These are phyloP conservation scores for Chrysanthemum seticuspe DNA, from an alignment of 129 eudicot species.

Conservation along the genomic window DNA sequence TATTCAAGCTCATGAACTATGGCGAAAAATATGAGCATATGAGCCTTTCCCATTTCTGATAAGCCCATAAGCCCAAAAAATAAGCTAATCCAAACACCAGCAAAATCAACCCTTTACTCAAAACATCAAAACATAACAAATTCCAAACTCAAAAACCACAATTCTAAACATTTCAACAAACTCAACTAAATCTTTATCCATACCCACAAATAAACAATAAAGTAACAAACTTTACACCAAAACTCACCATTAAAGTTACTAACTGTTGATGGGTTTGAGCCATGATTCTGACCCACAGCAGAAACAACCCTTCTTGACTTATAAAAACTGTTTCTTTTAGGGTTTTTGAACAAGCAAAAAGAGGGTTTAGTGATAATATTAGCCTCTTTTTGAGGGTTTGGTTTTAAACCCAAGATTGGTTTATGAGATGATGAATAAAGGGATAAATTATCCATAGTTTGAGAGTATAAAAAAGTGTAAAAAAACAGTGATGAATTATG, in stretches of 20 bases:
- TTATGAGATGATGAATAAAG: constrained; percentile 46
- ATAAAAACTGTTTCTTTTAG: constrained; percentile 21
- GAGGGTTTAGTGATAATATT: constrained; percentile 38
- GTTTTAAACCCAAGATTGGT: constrained; percentile 40
- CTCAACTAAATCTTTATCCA: too few relatives aligned
- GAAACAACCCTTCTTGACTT: constrained; percentile 34
- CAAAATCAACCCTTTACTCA: too few relatives aligned
- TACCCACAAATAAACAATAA: too few relatives aligned
- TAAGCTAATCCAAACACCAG: too few relatives aligned
- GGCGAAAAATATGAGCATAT: too few relatives aligned
- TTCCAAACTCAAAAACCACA: too few relatives aligned
- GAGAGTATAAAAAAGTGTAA: background rate
- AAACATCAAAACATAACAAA: too few relatives aligned
- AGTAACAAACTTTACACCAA: too few relatives aligned
- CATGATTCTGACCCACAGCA: constrained; percentile 33
- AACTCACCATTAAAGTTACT: background rate
- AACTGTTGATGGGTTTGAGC: constrained; percentile 23
- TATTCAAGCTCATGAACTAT: too few relatives aligned
- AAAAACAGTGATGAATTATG: background rate
- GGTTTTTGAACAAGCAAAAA: constrained; percentile 39
- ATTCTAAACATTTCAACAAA: too few relatives aligned
- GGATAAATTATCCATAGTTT: constrained; percentile 48
- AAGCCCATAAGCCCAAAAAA: too few relatives aligned
- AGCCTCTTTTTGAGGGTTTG: constrained; percentile 38
- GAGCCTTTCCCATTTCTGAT: too few relatives aligned